Evolutionary conservation across 768 basidiomycete species (phyloP).

Genomic region (Tylopilus sp.): DNA sequence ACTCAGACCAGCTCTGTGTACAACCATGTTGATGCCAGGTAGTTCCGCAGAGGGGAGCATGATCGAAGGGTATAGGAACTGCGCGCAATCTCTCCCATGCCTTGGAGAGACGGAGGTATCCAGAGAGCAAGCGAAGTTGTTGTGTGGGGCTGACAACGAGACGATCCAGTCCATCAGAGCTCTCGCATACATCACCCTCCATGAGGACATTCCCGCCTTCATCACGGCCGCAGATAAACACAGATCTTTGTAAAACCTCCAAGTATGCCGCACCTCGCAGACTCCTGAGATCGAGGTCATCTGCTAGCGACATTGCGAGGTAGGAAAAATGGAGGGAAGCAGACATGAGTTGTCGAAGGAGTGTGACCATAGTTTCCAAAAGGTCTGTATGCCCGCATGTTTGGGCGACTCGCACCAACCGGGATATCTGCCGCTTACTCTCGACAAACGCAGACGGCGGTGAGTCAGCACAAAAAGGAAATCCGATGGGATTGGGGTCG

Average conservation of each 20-base stretch:
- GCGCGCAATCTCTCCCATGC: constrained; percentile 64
- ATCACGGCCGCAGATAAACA: constrained; percentile 23
- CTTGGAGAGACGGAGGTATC: constrained; percentile 64
- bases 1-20: constrained; percentile 70
- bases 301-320: constrained; percentile 68
- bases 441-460: constrained; percentile 37
- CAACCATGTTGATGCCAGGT: constrained; percentile 75
- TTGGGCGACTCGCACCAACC: constrained; percentile 63
- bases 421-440: constrained; percentile 49
- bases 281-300: constrained; percentile 59
- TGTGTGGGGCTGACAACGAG: constrained; percentile 56
- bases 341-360: constrained; percentile 60
- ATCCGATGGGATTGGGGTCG: constrained; percentile 35
- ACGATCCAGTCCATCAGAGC: constrained; percentile 39
- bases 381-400: constrained; percentile 61
- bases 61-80: constrained; percentile 59
- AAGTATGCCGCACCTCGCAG: constrained; percentile 67
- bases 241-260: constrained; percentile 66
- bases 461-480: constrained; percentile 20
- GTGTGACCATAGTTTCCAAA: constrained; percentile 53
- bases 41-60: constrained; percentile 57
- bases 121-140: constrained; percentile 62
- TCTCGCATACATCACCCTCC: constrained; percentile 33
- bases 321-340: constrained; percentile 64
- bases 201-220: constrained; percentile 11